A percentile compares a stretch with the other conserved stretches of the same genome.
Evolutionary conservation across 108 stramenopile species (phyloP).

Genomic region (Pelagomonas calceolata): DNA sequence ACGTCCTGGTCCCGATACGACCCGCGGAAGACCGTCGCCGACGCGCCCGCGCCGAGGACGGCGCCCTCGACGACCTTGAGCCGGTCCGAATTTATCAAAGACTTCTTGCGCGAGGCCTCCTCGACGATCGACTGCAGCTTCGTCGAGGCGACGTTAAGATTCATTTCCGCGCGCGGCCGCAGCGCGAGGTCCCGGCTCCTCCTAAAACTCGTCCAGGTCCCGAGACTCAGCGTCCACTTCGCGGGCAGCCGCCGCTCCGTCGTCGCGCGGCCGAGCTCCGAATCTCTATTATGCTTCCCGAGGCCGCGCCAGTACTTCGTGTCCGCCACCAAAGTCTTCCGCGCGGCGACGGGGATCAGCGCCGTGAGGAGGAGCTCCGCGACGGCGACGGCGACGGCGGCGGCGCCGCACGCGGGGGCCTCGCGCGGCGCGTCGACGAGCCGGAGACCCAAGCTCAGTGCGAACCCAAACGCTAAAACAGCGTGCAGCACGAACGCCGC

Average conservation of each 20-base stretch:
- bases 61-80: constrained; percentile 8
- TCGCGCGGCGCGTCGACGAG: too few relatives aligned
- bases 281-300: constrained; percentile 19
- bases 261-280: too few relatives aligned
- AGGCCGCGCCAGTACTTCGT: constrained; percentile 32
- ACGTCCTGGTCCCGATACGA: constrained; percentile 4
- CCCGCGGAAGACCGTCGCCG: constrained; percentile 18
- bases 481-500: too few relatives aligned
- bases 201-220: background rate
- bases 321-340: constrained; percentile 21
- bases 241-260: too few relatives aligned
- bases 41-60: constrained; percentile 14
- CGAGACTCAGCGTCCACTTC: background rate
- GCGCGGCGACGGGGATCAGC: constrained; percentile 19
- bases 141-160: constrained; percentile 4
- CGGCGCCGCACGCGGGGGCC: too few relatives aligned
- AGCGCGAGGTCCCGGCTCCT: background rate
- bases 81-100: constrained; percentile 11
- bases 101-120: background rate
- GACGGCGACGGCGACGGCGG: too few relatives aligned
- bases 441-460: too few relatives aligned
- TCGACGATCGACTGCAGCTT: constrained; percentile 11
- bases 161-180: constrained; percentile 4
- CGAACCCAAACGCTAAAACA: too few relatives aligned
- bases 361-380: too few relatives aligned